Conservation (phyloP, 2,329 filamentous ascomycete genomes). For the Alternaria angustiovoidea region DNA sequence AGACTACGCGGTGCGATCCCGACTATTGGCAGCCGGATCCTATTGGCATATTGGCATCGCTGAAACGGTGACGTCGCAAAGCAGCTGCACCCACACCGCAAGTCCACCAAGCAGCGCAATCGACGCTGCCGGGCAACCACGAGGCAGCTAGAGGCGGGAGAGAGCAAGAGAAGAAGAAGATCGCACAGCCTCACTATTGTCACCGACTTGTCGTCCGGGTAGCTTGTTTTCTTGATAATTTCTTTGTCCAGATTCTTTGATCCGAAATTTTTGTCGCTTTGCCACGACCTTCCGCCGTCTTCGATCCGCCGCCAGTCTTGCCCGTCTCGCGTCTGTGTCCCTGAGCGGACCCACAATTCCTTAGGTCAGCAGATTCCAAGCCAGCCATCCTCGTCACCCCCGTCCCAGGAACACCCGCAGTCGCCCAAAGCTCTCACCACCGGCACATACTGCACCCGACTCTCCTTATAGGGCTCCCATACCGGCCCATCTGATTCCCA, state of each 20-base stretch:
- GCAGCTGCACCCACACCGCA: constrained; percentile 26
- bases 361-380: constrained; percentile 24
- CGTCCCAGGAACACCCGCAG: constrained; percentile 20
- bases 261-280: constrained; percentile 17
- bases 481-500: constrained; percentile 1
- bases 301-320: constrained; percentile 11
- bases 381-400: constrained; percentile 24
- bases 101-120: constrained; percentile 15
- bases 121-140: constrained; percentile 26
- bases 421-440: constrained; percentile 16
- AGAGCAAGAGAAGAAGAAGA: neutral
- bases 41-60: constrained; percentile 14
- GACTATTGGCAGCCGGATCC: constrained; percentile 2
- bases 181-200: constrained; percentile 23
- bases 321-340: constrained; percentile 4
- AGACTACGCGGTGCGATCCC: constrained; percentile 5
- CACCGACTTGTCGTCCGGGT: constrained; percentile 3
- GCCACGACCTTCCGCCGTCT: constrained; percentile 33
- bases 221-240: neutral
- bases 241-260: constrained; percentile 20
- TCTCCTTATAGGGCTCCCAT: constrained; percentile 12
- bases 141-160: neutral
- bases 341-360: constrained; percentile 17
- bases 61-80: constrained; percentile 32
- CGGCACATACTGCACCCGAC: constrained; percentile 13